A percentile compares a stretch with the other conserved stretches of the same genome.
Evolutionary conservation across 2,329 filamentous ascomycete species (phyloP).

Genomic region (Sphaerostilbella broomeana): DNA sequence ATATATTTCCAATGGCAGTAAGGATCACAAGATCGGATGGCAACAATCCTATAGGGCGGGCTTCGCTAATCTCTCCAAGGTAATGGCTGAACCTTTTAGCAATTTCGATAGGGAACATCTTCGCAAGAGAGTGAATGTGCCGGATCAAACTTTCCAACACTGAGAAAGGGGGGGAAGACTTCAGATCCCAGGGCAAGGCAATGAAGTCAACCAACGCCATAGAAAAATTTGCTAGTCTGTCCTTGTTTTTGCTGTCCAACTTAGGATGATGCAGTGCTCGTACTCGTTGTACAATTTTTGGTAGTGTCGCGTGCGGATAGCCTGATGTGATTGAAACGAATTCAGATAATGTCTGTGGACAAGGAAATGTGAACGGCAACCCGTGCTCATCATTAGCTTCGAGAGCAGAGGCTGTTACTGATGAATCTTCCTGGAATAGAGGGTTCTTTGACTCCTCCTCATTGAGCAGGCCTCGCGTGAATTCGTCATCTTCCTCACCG

Average conservation of each 20-base stretch:
- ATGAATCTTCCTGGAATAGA: conserved; percentile 42
- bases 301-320: conserved; percentile 58
- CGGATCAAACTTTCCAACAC: conserved; percentile 75
- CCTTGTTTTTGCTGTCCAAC: conserved; percentile 77
- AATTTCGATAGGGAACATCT: conserved; percentile 74
- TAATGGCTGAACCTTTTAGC: conserved; percentile 70
- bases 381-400: conserved; percentile 44
- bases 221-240: conserved; percentile 65
- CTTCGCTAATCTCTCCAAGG: conserved; percentile 49
- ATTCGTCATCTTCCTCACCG: conserved; percentile 57
- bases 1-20: conserved; percentile 75
- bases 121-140: conserved; percentile 87
- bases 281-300: conserved; percentile 80
- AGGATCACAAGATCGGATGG: conserved; percentile 75
- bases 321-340: conserved; percentile 60
- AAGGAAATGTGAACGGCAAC: conserved; percentile 78
- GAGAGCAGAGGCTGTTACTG: conserved; percentile 29
- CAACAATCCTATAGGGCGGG: conserved; percentile 45
- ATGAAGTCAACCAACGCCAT: conserved; percentile 58
- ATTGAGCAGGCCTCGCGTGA: conserved; percentile 61
- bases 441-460: conserved; percentile 50
- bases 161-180: conserved; percentile 50
- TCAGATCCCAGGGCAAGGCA: conserved; percentile 38
- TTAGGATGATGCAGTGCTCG: conserved; percentile 89
- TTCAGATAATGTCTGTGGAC: conserved; percentile 71